phyloP scores from a whole-genome alignment of 352 stramenopile species.

The Thalassiosira hispida region DNA sequence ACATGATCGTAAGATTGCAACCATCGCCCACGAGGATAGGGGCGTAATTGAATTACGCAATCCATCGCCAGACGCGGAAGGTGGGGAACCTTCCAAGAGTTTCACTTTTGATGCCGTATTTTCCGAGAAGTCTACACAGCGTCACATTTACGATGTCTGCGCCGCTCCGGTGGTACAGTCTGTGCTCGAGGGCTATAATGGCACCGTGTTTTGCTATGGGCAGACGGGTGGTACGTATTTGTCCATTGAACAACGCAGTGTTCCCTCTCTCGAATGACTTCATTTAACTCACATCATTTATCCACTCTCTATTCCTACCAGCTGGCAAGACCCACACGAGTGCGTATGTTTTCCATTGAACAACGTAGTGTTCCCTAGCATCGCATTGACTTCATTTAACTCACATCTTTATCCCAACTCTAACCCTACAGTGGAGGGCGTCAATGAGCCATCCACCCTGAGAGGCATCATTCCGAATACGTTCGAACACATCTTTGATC shows the following conservation, averaged over 20 bases:
- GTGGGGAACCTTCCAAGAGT: slow-evolving; percentile 85
- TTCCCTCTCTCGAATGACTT: slow-evolving; percentile 13
- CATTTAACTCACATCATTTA: slow-evolving; percentile 6
- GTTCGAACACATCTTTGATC: slow-evolving; percentile 95
- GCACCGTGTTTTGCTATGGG: slow-evolving; percentile 95
- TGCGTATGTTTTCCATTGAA: too few species aligned
- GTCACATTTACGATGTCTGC: slow-evolving; percentile 91
- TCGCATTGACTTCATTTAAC: not conserved
- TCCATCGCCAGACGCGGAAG: slow-evolving; percentile 61
- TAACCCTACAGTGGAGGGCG: slow-evolving; percentile 93
- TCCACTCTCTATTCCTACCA: not conserved
- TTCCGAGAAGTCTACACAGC: slow-evolving; percentile 90
- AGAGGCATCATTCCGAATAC: slow-evolving; percentile 95
- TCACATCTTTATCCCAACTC: slow-evolving; percentile 39
- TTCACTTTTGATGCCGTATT: slow-evolving; percentile 98
- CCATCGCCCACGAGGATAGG: slow-evolving; percentile 89
- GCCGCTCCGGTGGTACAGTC: slow-evolving; percentile 91
- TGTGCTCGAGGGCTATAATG: slow-evolving; percentile 95
- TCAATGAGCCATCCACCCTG: slow-evolving; percentile 87
- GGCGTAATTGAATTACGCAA: slow-evolving; percentile 91
- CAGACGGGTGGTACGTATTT: slow-evolving; percentile 89
- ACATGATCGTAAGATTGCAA: slow-evolving; percentile 88
- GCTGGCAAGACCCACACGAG: slow-evolving; percentile 68
- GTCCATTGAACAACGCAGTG: slow-evolving; percentile 9
- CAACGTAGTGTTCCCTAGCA: not conserved